Evolutionary conservation across 495 filamentous ascomycete species (phyloP).

Genomic region (Cercophora scortea): DNA sequence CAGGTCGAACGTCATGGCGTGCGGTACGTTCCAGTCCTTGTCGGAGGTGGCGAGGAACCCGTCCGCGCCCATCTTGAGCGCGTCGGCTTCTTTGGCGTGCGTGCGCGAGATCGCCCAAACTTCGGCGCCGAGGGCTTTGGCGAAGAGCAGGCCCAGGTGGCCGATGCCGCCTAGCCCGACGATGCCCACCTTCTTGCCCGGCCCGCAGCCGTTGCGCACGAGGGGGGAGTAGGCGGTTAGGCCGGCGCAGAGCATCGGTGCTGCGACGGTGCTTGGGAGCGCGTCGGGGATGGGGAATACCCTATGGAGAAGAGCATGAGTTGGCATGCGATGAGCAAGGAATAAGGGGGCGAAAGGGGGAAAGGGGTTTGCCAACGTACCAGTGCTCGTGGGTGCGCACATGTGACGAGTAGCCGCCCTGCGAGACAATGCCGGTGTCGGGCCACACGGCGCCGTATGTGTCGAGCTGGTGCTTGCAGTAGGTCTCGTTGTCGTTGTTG

Average conservation of each 20-base stretch:
- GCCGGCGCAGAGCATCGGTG: constrained; percentile 87
- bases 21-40: constrained; percentile 55
- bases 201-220: constrained; percentile 62
- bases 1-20: constrained; percentile 50
- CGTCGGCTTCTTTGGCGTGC: constrained; percentile 62
- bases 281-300: constrained; percentile 74
- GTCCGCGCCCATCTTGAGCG: constrained; percentile 60
- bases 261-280: constrained; percentile 57
- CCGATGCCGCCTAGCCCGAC: constrained; percentile 67
- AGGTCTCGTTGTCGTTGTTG: constrained; percentile 52
- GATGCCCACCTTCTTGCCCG: constrained; percentile 76
- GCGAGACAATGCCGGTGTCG: constrained; percentile 42
- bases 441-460: constrained; percentile 49
- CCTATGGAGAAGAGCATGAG: constrained; percentile 16
- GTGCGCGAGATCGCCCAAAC: constrained; percentile 62
- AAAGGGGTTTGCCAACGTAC: constrained; percentile 15
- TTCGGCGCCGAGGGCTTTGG: constrained; percentile 64
- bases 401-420: constrained; percentile 49
- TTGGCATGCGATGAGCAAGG: neutral
- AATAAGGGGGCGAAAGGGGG: neutral
- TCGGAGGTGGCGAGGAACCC: constrained; percentile 62
- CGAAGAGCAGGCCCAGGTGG: constrained; percentile 65
- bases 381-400: constrained; percentile 49
- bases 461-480: constrained; percentile 48
- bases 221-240: constrained; percentile 75